Evolutionary conservation across 106 monocot species (phyloP).

Genomic region (Apostasia shenzhenica): DNA sequence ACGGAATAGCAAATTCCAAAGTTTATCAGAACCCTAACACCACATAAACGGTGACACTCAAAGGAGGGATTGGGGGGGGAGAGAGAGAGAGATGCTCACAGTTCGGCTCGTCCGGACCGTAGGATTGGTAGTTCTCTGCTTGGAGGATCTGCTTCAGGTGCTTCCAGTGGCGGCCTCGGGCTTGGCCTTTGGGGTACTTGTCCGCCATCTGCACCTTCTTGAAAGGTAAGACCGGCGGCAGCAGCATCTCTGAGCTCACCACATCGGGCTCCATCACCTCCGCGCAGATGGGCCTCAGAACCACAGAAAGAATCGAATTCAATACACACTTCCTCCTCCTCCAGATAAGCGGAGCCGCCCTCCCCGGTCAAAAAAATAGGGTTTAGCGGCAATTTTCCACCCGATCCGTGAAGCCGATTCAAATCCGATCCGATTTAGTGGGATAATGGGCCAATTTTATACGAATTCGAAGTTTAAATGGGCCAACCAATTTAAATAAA

Average conservation of each 20-base stretch:
- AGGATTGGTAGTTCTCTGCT: constrained; percentile 40
- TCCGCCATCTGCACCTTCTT: constrained; percentile 60
- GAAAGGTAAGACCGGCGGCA: constrained; percentile 42
- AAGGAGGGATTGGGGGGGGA: background rate
- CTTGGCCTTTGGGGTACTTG: constrained; percentile 67
- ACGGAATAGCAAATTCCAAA: too few species aligned
- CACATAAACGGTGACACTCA: background rate
- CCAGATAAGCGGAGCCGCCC: too few species aligned
- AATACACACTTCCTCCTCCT: too few species aligned
- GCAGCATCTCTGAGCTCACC: constrained; percentile 48
- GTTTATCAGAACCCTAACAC: background rate
- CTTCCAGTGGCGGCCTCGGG: constrained; percentile 68
- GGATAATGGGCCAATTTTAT: too few species aligned
- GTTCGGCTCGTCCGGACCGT: constrained; percentile 35
- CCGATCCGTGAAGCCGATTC: too few species aligned
- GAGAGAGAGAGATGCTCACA: constrained; percentile 21
- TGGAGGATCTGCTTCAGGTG: constrained; percentile 76
- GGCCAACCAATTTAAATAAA: too few species aligned
- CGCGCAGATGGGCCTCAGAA: background rate
- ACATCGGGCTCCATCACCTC: constrained; percentile 55
- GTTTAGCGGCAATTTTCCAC: too few species aligned
- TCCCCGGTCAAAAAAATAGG: too few species aligned
- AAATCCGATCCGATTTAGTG: too few species aligned
- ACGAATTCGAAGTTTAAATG: too few species aligned
- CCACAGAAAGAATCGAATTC: background rate